Evolutionary conservation across 2,329 filamentous ascomycete species (phyloP).

Genomic region (Colletotrichum kahawae): DNA sequence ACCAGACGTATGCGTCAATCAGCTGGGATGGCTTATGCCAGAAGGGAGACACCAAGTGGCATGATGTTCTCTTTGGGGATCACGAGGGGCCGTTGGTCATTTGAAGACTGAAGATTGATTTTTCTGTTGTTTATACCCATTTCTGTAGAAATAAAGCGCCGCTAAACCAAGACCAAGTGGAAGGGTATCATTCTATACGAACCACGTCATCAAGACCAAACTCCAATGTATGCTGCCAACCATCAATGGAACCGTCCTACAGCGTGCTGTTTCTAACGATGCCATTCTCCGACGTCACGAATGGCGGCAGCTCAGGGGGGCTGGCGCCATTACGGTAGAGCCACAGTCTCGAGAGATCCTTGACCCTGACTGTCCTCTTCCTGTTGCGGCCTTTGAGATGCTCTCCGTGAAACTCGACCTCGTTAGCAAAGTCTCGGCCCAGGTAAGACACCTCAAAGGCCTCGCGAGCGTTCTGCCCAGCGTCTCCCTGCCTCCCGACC

Average conservation of each 20-base stretch:
- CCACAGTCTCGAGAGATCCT: constrained; percentile 67
- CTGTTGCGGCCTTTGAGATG: constrained; percentile 26
- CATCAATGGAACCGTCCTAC: constrained; percentile 20
- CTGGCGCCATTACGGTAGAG: constrained; percentile 64
- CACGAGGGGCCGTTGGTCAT: constrained; percentile 25
- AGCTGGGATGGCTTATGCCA: constrained; percentile 40
- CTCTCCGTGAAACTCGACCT: constrained; percentile 44
- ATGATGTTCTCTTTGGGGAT: constrained; percentile 38
- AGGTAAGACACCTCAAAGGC: constrained; percentile 53
- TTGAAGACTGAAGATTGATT: not conserved
- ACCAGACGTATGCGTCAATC: constrained; percentile 27
- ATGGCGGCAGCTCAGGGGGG: constrained; percentile 47
- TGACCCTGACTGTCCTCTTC: constrained; percentile 52
- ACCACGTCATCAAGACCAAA: not conserved
- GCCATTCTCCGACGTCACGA: constrained; percentile 39
- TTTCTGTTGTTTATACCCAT: not conserved
- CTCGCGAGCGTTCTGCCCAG: constrained; percentile 48
- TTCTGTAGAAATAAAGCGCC: not conserved
- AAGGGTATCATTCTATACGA: constrained; percentile 13
- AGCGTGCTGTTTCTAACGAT: constrained; percentile 44
- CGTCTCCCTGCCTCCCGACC: constrained; percentile 47
- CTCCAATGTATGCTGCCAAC: not conserved
- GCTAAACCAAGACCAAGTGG: not conserved
- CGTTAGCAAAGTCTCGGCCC: constrained; percentile 41
- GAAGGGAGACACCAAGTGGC: constrained; percentile 32